Evolutionary conservation across 192 early-diverging fungal species (phyloP).

Genomic region (Entrophospora sp.): DNA sequence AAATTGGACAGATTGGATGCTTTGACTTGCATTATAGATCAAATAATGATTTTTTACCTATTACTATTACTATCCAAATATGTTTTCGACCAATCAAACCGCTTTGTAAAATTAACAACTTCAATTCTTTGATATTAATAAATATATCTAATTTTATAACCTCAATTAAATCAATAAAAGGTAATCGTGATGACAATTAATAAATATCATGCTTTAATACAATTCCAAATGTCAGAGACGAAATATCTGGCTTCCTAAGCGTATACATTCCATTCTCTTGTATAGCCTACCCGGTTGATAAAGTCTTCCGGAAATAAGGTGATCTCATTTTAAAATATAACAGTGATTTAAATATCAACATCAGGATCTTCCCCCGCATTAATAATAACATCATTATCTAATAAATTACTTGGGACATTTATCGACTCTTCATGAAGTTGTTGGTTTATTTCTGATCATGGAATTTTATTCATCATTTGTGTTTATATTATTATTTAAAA

Average conservation of each 20-base stretch:
- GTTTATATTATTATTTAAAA: too few relatives aligned
- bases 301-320: conserved; percentile 4
- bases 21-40: conserved; percentile 6
- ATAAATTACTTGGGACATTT: not conserved
- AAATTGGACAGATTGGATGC: not conserved
- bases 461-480: too few relatives aligned
- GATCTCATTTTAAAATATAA: conserved; percentile 5
- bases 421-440: too few relatives aligned
- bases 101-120: not conserved
- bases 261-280: not conserved
- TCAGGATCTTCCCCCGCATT: not conserved
- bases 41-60: not conserved
- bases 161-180: not conserved
- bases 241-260: conserved; percentile 4
- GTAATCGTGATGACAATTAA: not conserved
- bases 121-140: conserved; percentile 1
- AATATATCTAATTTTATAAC: not conserved
- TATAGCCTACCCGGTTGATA: not conserved
- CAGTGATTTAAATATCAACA: not conserved
- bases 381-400: not conserved
- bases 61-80: too few relatives aligned
- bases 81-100: not conserved
- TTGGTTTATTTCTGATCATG: too few relatives aligned
- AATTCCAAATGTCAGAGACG: not conserved
- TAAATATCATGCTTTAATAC: not conserved